Evolutionary conservation across 345 rosid genomes (phyloP).

Genomic region (Gossypium bickii): DNA sequence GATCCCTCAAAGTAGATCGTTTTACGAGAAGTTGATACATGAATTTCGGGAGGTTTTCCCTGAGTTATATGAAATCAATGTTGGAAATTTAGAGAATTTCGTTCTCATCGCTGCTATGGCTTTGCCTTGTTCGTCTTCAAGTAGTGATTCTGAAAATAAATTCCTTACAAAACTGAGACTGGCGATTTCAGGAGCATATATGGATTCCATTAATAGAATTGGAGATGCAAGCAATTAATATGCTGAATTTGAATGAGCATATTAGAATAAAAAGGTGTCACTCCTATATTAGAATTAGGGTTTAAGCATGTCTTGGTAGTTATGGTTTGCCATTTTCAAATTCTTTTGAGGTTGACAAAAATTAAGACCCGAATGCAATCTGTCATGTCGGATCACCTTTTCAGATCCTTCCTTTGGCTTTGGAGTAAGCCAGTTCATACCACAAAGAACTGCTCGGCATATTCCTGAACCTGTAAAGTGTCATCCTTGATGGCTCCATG

Average conservation of each 20-base stretch:
- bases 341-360: not conserved
- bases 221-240: conserved; percentile 13
- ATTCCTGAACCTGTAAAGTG: conserved; percentile 57
- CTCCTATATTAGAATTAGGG: not conserved
- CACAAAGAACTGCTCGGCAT: conserved; percentile 57
- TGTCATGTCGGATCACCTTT: conserved; percentile 61
- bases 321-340: not conserved
- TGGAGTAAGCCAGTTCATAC: conserved; percentile 55
- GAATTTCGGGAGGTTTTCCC: conserved; percentile 38
- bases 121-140: not conserved
- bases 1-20: conserved; percentile 44
- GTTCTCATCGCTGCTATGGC: not conserved
- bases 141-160: conserved; percentile 19
- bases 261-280: no score
- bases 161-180: conserved; percentile 34
- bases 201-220: conserved; percentile 50
- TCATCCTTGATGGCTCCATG: conserved; percentile 66
- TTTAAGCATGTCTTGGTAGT: not conserved
- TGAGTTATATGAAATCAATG: conserved; percentile 58
- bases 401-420: conserved; percentile 56
- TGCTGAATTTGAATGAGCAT: no score
- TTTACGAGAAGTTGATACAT: conserved; percentile 36
- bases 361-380: conserved; percentile 52
- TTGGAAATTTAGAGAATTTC: not conserved
- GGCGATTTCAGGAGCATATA: conserved; percentile 31